These are phyloP conservation scores for Aureobasidium sp. DNA, from an alignment of 2,329 filamentous ascomycete species.

Conservation along the genomic window DNA sequence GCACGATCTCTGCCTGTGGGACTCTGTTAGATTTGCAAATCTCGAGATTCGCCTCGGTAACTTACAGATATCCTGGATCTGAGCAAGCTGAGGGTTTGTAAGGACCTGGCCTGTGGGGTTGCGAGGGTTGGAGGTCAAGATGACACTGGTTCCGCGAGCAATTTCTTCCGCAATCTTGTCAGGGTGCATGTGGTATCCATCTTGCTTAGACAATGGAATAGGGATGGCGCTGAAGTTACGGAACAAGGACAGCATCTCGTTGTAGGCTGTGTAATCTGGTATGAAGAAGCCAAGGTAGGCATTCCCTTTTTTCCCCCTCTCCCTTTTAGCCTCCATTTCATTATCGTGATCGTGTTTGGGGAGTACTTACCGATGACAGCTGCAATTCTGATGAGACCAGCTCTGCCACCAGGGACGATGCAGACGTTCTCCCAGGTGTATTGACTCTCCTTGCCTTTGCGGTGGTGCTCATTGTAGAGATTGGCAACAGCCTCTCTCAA, in stretches of 20 bases:
- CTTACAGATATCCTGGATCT: conserved; percentile 81
- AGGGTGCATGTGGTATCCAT: conserved; percentile 88
- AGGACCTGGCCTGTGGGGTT: conserved; percentile 91
- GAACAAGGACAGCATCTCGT: conserved; percentile 93
- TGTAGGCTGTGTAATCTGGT: conserved; percentile 82
- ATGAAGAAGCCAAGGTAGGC: conserved; percentile 72
- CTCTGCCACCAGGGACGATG: conserved; percentile 88
- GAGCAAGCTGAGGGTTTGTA: conserved; percentile 70
- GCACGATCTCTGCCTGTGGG: conserved; percentile 48
- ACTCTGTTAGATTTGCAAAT: not conserved
- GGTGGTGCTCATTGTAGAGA: conserved; percentile 89
- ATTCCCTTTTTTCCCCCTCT: conserved; percentile 48
- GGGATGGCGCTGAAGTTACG: conserved; percentile 87
- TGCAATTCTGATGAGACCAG: conserved; percentile 88
- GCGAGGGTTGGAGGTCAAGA: conserved; percentile 88
- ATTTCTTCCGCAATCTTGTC: conserved; percentile 74
- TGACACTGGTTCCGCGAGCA: conserved; percentile 50
- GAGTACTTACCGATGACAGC: conserved; percentile 55
- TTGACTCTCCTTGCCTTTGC: conserved; percentile 75
- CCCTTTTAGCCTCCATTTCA: no score
- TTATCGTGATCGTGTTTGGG: not conserved
- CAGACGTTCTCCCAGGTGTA: conserved; percentile 98
- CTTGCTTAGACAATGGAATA: conserved; percentile 72
- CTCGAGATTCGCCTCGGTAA: conserved; percentile 36
- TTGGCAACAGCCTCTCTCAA: conserved; percentile 81